Base-by-base conservation (phyloP, 202 grass and related monocot species). In the Eragrostis tef region DNA sequence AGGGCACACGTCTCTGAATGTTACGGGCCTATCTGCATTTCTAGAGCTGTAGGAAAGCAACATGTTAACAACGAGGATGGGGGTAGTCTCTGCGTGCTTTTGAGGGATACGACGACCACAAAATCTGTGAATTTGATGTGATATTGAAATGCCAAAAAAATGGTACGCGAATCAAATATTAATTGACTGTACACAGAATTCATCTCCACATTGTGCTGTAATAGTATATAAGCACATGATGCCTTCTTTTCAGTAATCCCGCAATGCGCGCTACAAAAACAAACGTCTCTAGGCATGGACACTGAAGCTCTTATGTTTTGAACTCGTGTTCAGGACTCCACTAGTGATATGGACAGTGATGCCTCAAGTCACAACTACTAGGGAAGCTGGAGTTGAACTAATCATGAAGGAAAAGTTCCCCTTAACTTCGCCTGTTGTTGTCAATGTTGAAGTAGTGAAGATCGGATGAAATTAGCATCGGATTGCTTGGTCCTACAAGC, bases 281-380 rank as follows among this genome's bases (percentile, higher is more conserved):
- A 11, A 54, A 4, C 19, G 67, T 74, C 67, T 46, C 62, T 79
- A 73, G 61, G 59, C 72, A 21, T 12, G 75, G 64, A 49, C 46
- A 48, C 54, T 70, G 62, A 70, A 52, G 70, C 62, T 59, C 74
- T 47, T 45, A 65, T 15, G 22, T 54, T 86, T 20, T 69, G 72
- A 61, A 88, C 77, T 47, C 70, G 71, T 89, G 81, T 67, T 56
- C 42, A 83, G 75, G 85, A 92, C 92, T 89, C 84, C 67, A 86
- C 81, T 29, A 53, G 64, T 79, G 77, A 92, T 74, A 36, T 73
- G 44, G 81, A 94, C 78, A 75, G 79, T 66, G 64, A 90, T 45
- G 74, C 86, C 64, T 83, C 50, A 84, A 84, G 92, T 94, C 89
- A 54, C 60, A 94, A 88, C 89, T 81, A 92, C 92, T 80, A 29